Evolutionary conservation across 768 basidiomycete genomes (phyloP), one percentile per base, ranked within the genome.

Genomic region (Serendipita sp.): DNA sequence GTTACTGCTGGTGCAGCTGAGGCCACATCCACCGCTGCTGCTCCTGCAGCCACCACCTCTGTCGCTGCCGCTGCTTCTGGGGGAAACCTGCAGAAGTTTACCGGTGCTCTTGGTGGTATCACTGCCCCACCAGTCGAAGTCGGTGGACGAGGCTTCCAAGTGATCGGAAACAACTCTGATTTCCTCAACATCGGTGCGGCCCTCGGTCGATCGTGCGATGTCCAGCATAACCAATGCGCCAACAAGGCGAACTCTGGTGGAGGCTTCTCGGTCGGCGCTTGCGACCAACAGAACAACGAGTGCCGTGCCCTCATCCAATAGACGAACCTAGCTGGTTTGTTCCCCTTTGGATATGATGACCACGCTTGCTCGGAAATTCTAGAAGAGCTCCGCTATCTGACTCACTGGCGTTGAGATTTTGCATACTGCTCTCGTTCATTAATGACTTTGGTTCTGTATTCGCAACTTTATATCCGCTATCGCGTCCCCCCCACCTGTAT

Each of bases 131-230:
- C 76, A 8, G 79, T 81, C 44, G 74, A 70, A 34, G 66, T 70
- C 63, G 79, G 79, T 44, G 80, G 78, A 31, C 71, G 73, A 65
- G 80, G 79, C 44, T 83, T 84, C 72, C 66, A 71, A 4, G 80
- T 81, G 62, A 71, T 73, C 11, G 71, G 70, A 62, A 77, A 76
- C 50, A 80, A 81, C 70, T 66, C 55, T 37, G 55, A 69, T 45
- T 83, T 83, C 77, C 66, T 80, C 36, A 79, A 81, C 69, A 44
- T 73, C 13, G 71, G 71, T 36, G 78, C 77, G 44, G 82, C 82
- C 16, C 74, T 83, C 36, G 79, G 78, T 23, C 79, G 82, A 34
- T 80, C 80, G 1, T 84, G 83, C 72, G 80, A 81, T 67, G 75
- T 80, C 44, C 81, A 83, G 71, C 77, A 82, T 70, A 52, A 52